Evolutionary conservation across 2,329 filamentous ascomycete species (phyloP).

Genomic region (Fusarium sororula): DNA sequence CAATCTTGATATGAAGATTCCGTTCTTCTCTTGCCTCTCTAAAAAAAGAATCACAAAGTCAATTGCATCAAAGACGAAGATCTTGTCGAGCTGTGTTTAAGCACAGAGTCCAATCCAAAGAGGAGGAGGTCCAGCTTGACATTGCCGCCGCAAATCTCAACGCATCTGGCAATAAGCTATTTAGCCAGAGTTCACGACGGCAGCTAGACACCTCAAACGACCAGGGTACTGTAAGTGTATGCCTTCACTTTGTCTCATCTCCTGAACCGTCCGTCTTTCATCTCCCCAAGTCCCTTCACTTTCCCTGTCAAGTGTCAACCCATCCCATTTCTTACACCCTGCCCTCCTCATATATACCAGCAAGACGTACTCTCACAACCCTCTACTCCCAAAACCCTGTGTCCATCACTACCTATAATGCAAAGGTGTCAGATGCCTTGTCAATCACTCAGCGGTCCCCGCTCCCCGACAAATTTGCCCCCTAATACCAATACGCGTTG

Average conservation of each 20-base stretch:
- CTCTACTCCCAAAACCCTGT: constrained; percentile 4
- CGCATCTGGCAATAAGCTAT: constrained; percentile 29
- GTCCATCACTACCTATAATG: constrained; percentile 19
- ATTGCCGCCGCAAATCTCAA: constrained; percentile 17
- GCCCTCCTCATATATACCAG: background rate
- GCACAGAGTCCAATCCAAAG: constrained; percentile 6
- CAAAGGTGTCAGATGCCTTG: constrained; percentile 30
- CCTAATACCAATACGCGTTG: constrained; percentile 27
- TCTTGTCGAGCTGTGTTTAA: constrained; percentile 12
- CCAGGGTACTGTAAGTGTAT: constrained; percentile 29
- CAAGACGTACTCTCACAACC: background rate
- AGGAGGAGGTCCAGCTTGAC: constrained; percentile 5
- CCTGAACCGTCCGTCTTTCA: background rate
- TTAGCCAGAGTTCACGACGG: constrained; percentile 23
- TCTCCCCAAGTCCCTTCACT: background rate
- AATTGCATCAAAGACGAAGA: constrained; percentile 17
- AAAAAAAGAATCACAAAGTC: background rate
- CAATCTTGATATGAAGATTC: background rate
- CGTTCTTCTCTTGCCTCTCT: background rate
- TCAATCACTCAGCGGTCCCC: constrained; percentile 31
- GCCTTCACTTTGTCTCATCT: constrained; percentile 8
- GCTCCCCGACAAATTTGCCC: constrained; percentile 32
- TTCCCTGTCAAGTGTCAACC: constrained; percentile 9
- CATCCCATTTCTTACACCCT: constrained; percentile 13
- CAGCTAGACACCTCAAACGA: constrained; percentile 25